Evolutionary conservation across 2,329 filamentous ascomycete species (phyloP).

Genomic region (Epichloe aotearoae): DNA sequence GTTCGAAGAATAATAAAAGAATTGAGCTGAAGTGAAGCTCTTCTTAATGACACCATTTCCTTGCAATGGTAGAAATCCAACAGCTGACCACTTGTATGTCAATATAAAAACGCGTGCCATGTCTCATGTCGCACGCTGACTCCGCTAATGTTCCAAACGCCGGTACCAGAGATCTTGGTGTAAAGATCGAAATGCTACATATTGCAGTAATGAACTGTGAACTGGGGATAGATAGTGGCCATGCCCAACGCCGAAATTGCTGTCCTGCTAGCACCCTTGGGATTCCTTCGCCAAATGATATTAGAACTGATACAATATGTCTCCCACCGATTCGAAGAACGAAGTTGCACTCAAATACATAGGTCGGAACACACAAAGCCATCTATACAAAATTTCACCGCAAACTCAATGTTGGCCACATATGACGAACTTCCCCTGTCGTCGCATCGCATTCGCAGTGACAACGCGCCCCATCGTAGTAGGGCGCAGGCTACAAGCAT

Average conservation of each 20-base stretch:
- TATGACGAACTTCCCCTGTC: too few species aligned
- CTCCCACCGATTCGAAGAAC: neutral
- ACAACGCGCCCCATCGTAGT: too few species aligned
- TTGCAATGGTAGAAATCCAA: neutral
- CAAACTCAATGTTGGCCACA: too few species aligned
- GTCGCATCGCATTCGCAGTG: too few species aligned
- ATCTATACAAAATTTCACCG: too few species aligned
- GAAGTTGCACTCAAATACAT: neutral
- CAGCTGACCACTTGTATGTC: neutral
- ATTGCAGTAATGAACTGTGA: neutral
- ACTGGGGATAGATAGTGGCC: neutral
- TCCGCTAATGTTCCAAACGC: neutral
- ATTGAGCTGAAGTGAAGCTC: conserved; percentile 30
- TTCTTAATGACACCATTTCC: neutral
- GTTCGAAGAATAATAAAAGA: conserved; percentile 54
- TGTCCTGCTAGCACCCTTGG: neutral
- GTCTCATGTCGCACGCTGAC: neutral
- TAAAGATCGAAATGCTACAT: neutral
- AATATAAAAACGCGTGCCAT: neutral
- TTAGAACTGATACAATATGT: neutral
- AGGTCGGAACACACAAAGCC: too few species aligned
- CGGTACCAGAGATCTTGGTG: neutral
- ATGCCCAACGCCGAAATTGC: neutral
- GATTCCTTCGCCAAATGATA: neutral
- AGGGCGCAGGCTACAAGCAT: too few species aligned